These are phyloP conservation scores for Rhizopogon sp. DNA, from an alignment of 768 basidiomycete species.

Conservation along the genomic window DNA sequence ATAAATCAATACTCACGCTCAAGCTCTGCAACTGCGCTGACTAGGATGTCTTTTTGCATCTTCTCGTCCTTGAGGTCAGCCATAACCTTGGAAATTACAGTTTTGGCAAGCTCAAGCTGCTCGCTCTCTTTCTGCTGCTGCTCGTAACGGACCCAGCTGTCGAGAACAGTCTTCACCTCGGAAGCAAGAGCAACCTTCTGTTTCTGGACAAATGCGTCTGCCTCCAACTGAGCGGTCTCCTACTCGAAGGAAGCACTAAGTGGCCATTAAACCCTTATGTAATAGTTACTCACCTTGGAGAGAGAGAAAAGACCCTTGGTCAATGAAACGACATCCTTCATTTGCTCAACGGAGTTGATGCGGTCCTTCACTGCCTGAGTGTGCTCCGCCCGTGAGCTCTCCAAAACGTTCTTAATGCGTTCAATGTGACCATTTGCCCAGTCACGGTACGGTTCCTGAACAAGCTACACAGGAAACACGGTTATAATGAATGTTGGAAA, in stretches of 20 bases:
- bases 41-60: constrained; percentile 80
- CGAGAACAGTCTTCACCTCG: constrained; percentile 91
- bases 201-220: constrained; percentile 82
- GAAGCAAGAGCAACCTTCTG: constrained; percentile 84
- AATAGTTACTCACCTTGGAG: constrained; percentile 62
- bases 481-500: constrained; percentile 3
- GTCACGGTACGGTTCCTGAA: constrained; percentile 83
- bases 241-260: constrained; percentile 21
- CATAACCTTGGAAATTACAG: constrained; percentile 85
- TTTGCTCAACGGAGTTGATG: constrained; percentile 84
- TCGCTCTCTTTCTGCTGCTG: constrained; percentile 95
- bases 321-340: constrained; percentile 93
- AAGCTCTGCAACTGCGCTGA: constrained; percentile 78
- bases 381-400: constrained; percentile 81
- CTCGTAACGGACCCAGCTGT: constrained; percentile 98
- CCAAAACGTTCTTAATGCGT: constrained; percentile 77
- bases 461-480: constrained; percentile 40
- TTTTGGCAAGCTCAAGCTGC: constrained; percentile 86
- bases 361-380: constrained; percentile 90
- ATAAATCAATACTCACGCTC: constrained; percentile 66
- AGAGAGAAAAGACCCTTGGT: constrained; percentile 88
- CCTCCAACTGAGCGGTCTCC: constrained; percentile 92
- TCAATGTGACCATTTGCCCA: constrained; percentile 91
- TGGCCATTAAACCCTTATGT: neutral
- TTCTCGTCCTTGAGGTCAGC: constrained; percentile 81